These are phyloP conservation scores for Alternaria longipes DNA, from an alignment of 2,329 filamentous ascomycete genomes.

Conservation along the genomic window DNA sequence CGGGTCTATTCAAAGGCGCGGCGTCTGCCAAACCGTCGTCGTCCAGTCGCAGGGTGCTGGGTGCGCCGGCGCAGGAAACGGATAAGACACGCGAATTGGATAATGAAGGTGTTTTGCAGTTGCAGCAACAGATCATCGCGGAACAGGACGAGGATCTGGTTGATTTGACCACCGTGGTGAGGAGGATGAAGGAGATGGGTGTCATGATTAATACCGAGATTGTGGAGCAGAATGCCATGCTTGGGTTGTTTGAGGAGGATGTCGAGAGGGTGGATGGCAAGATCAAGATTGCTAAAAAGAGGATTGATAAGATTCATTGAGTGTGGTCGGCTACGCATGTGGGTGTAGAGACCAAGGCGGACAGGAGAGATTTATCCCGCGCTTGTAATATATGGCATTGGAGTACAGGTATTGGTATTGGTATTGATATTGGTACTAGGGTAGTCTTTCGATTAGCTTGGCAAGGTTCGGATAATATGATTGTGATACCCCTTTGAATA, in stretches of 20 bases:
- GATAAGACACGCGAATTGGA: conserved; percentile 79
- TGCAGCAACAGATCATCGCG: conserved; percentile 77
- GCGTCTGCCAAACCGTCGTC: background rate
- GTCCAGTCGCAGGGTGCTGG: conserved; percentile 72
- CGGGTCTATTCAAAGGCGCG: conserved; percentile 46
- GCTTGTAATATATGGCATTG: background rate
- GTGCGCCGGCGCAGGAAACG: conserved; percentile 77
- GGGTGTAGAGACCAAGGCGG: too few species aligned
- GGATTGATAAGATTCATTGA: conserved; percentile 69
- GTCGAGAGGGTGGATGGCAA: conserved; percentile 72
- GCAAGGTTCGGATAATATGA: background rate
- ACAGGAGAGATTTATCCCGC: background rate
- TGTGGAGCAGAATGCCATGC: conserved; percentile 75
- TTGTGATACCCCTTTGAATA: background rate
- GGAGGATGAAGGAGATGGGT: conserved; percentile 80
- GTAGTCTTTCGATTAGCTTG: background rate
- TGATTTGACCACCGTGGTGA: conserved; percentile 72
- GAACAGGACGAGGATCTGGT: conserved; percentile 80
- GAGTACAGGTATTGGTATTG: background rate
- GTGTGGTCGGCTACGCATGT: too few species aligned
- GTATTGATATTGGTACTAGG: background rate
- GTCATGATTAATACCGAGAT: conserved; percentile 79
- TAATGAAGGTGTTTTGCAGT: conserved; percentile 75
- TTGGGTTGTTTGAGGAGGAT: conserved; percentile 73
- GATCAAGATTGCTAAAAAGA: conserved; percentile 76